These are phyloP conservation scores for Litchi chinensis DNA, from an alignment of 345 rosid genomes.

Conservation along the genomic window DNA sequence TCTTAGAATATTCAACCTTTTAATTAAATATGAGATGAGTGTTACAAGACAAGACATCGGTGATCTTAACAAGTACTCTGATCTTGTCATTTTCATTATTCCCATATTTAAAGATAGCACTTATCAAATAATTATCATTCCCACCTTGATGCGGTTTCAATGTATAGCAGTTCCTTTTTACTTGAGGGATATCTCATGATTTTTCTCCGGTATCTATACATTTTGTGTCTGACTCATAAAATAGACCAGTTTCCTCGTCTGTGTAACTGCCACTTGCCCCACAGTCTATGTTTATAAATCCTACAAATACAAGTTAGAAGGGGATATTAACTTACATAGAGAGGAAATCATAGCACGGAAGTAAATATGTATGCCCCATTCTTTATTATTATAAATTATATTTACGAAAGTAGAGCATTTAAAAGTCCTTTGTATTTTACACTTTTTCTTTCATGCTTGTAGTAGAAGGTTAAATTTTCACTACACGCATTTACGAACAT, in stretches of 20 bases:
- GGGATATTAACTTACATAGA: not conserved
- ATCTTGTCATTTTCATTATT: not conserved
- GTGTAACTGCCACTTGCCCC: not conserved
- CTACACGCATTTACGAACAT: too few relatives aligned
- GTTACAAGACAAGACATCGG: too few relatives aligned
- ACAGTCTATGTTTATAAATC: not conserved
- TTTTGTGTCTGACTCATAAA: not conserved
- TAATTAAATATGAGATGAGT: too few relatives aligned
- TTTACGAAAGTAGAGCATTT: too few relatives aligned
- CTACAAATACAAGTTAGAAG: not conserved
- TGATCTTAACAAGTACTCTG: not conserved
- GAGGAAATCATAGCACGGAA: too few relatives aligned
- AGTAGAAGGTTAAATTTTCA: too few relatives aligned
- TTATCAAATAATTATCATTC: conserved; percentile 5
- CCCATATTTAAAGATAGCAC: not conserved
- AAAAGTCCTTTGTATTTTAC: too few relatives aligned
- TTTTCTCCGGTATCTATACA: not conserved
- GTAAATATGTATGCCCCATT: too few relatives aligned
- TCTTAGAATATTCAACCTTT: too few relatives aligned
- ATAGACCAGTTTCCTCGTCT: not conserved
- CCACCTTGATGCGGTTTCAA: not conserved
- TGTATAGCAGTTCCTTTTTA: not conserved
- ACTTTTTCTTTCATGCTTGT: too few relatives aligned
- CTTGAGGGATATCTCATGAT: not conserved
- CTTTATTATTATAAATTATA: too few relatives aligned